Evolutionary conservation across 2,329 filamentous ascomycete species (phyloP), one percentile per base, ranked within the genome.

Genomic region (Alternaria viburni): DNA sequence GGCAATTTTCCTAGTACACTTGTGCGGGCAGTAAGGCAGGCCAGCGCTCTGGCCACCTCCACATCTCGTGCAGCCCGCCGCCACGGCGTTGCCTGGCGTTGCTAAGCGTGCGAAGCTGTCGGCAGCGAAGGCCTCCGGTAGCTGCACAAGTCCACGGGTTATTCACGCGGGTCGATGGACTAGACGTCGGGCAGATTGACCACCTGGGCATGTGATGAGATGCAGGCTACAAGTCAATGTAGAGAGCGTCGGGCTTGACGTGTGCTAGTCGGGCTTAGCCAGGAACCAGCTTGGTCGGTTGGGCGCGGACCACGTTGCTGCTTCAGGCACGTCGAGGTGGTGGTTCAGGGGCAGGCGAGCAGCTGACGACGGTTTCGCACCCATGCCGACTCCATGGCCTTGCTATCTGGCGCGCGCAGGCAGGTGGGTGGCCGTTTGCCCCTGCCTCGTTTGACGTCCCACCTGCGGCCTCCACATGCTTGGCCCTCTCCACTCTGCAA

Each of bases 331-430:
- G 10, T 30, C 54, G 58, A 51, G 62, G 62, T 13, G 13, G 30
- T 12, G 3, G 21, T 46, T 64, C 59, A 64, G 62, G 62, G 62
- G 62, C 49, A 62, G 61, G 55, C 49, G 59, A 50, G 55, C 62
- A 62, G 62, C 47, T 62, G 62, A 62, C 59, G 54, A 64, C 30
- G 51, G 68, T 70, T 70, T 70, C 32, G 32, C 32, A 36, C 32
- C 32, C 32, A 36, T 36, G 32, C 32, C 32, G 32, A 30, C 10
- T 41, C 36, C 36, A 41, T 41, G 2, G 36, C 36, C 8, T 41
- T 41, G n/a, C 36, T 41, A 41, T 41, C 36, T 45, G 17, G 43
- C n/a, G 19, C n/a, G 19, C 12, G 10, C 32, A 36, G 30, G 3
- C 17, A 23, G 19, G 49, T 51, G 49, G 36, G 51, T 26, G 36